Evolutionary conservation across 2,329 filamentous ascomycete genomes (phyloP).

Genomic region (Pseudophaeomoniella oleicola): DNA sequence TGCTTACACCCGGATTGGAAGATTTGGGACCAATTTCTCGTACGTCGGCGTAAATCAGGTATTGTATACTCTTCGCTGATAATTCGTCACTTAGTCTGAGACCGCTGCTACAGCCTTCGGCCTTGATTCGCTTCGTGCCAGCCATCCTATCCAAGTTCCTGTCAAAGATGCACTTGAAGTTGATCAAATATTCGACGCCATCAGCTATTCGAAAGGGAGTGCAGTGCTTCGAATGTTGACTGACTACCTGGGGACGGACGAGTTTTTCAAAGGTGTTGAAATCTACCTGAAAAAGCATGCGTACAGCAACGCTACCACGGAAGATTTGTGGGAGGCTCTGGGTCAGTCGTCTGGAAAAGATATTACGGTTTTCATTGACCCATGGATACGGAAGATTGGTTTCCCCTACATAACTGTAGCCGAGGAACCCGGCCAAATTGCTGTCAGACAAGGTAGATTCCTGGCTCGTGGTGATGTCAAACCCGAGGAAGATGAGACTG

Average conservation of each 20-base stretch:
- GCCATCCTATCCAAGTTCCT: conserved; percentile 90
- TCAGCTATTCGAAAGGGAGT: conserved; percentile 93
- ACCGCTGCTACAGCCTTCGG: conserved; percentile 71
- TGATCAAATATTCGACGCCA: conserved; percentile 94
- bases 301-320: conserved; percentile 81
- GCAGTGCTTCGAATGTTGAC: conserved; percentile 95
- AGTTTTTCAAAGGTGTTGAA: conserved; percentile 79
- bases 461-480: conserved; percentile 82
- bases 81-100: conserved; percentile 50
- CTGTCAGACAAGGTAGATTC: conserved; percentile 75
- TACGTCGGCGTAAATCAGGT: conserved; percentile 43
- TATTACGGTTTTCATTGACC: conserved; percentile 74
- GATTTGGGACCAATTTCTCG: conserved; percentile 92
- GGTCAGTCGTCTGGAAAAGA: conserved; percentile 78
- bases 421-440: conserved; percentile 71
- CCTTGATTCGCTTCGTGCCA: conserved; percentile 78
- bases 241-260: conserved; percentile 72
- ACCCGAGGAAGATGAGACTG: conserved; percentile 77
- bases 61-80: conserved; percentile 20
- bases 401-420: conserved; percentile 80
- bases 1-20: conserved; percentile 94
- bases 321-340: conserved; percentile 79
- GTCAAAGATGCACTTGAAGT: conserved; percentile 89
- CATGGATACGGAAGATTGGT: conserved; percentile 91
- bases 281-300: conserved; percentile 78